Conservation (phyloP, 73 alveolate genomes). For the Blepharisma stoltei region DNA sequence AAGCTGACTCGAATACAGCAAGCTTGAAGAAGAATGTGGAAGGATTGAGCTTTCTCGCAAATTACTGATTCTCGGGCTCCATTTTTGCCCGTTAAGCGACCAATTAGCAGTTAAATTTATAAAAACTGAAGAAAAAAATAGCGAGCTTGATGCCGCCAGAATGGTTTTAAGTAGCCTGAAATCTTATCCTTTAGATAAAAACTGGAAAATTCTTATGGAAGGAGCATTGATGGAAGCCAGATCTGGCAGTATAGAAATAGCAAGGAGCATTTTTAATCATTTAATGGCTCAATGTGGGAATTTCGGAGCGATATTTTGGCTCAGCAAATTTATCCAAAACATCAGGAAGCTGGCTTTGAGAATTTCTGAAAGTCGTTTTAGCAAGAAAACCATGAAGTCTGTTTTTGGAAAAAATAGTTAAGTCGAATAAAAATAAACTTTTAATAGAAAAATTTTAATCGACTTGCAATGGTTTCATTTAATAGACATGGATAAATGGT, state of each 20-base stretch:
- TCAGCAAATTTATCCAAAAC: too few relatives aligned
- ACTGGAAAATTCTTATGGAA: constrained; percentile 59
- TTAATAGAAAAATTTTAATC: too few relatives aligned
- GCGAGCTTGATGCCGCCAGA: constrained; percentile 48
- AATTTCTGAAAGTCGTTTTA: too few relatives aligned
- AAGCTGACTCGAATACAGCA: constrained; percentile 69
- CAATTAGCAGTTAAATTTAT: constrained; percentile 47
- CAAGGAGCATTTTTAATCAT: constrained; percentile 43
- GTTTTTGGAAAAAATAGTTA: too few relatives aligned
- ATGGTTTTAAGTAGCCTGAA: constrained; percentile 36
- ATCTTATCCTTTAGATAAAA: constrained; percentile 45
- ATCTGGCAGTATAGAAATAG: constrained; percentile 46
- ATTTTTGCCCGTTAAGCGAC: constrained; percentile 56
- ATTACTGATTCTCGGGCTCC: constrained; percentile 51
- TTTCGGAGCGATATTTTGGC: constrained; percentile 50
- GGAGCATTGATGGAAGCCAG: constrained; percentile 65
- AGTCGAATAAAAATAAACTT: too few relatives aligned
- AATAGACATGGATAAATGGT: too few relatives aligned
- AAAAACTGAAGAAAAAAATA: constrained; percentile 57
- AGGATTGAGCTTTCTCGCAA: constrained; percentile 44
- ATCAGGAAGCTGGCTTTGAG: too few relatives aligned
- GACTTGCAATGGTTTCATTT: too few relatives aligned
- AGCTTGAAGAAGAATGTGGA: constrained; percentile 76
- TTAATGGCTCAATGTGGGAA: constrained; percentile 40
- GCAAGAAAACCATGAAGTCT: too few relatives aligned